Base-by-base conservation (phyloP, 495 filamentous ascomycete genomes). In the Aspergillus saccharolyticus region DNA sequence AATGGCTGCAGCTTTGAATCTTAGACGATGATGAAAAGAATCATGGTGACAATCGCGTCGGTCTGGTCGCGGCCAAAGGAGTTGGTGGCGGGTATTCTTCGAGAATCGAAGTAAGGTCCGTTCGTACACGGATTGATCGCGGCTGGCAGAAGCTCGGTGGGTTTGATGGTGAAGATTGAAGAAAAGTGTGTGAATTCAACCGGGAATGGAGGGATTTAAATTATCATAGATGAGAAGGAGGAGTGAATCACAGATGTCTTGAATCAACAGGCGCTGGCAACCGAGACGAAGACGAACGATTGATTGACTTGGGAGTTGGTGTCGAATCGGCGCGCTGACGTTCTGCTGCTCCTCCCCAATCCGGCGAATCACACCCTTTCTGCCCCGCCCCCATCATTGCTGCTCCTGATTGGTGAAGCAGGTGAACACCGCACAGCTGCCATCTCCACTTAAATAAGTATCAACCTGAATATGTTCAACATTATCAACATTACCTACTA, bases 1-100 rank as follows among this genome's bases (percentile, higher is more conserved):
- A 58, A 61, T 58, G 30, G n/a, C 44, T 22, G 50, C 33, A 44
- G 55, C 44, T 54, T 19, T 47, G 39, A 24, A 12, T 30, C 16
- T 50, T 19, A 30, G 47, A 50, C 47, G 16, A n/a, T n/a, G n/a
- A n/a, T n/a, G n/a, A 17, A 28, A 42, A 12, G 17, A 9, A 30
- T 17, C 47, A 50, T 50, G 18, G 24, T 47, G 53, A 39, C 33
- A 39, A 39, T 10, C 33, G n/a, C n/a, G n/a, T n/a, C n/a, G 25
- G 10, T 30, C 25, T 30, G 25, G 25, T 30, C 25, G 25, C 25
- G 25, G 25, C 25, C 25, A 33, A 15, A 42, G 9, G 7, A 44
- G 20, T 15, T 44, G 39, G n/a, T n/a, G 52, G 39, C 52, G 52
- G 33, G 10, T 53, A 47, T 46, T 46, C 21, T 12, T 19, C 18